These are phyloP conservation scores for Pichia thaimueangensis DNA, from an alignment of 805 yeast genomes.

Conservation along the genomic window DNA sequence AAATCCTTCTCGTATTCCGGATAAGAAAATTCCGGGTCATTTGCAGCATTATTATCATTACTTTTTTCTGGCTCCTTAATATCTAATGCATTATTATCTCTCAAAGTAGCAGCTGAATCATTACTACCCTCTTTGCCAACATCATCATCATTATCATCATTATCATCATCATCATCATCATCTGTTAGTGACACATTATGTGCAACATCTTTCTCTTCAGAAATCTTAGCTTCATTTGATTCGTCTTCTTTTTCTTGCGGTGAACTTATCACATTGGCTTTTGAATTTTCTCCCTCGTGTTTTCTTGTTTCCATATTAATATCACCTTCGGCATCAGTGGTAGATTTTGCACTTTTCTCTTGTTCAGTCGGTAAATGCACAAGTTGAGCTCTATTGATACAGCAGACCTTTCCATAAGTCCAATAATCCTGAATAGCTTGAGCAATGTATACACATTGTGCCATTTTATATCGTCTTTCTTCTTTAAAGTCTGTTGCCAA, in stretches of 20 bases:
- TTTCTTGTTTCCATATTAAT: background rate
- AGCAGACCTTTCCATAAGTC: constrained; percentile 63
- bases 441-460: constrained; percentile 64
- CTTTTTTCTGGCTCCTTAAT: too few relatives aligned
- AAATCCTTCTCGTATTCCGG: constrained; percentile 23
- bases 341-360: too few relatives aligned
- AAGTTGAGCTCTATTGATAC: constrained; percentile 50
- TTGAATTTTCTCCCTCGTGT: background rate
- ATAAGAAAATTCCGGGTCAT: constrained; percentile 26
- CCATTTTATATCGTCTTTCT: constrained; percentile 59
- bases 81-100: background rate
- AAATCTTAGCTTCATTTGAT: background rate
- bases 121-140: background rate
- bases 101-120: too few relatives aligned
- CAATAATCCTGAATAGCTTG: constrained; percentile 73
- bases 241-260: background rate
- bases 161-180: background rate
- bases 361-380: constrained; percentile 17
- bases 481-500: constrained; percentile 73
- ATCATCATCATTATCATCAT: background rate
- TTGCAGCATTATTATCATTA: constrained; percentile 1
- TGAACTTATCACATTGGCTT: background rate
- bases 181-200: background rate
- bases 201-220: background rate
- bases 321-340: background rate